Evolutionary conservation across 345 rosid species (phyloP), one percentile per base, ranked within the genome.

Genomic region (Camelina hispida): DNA sequence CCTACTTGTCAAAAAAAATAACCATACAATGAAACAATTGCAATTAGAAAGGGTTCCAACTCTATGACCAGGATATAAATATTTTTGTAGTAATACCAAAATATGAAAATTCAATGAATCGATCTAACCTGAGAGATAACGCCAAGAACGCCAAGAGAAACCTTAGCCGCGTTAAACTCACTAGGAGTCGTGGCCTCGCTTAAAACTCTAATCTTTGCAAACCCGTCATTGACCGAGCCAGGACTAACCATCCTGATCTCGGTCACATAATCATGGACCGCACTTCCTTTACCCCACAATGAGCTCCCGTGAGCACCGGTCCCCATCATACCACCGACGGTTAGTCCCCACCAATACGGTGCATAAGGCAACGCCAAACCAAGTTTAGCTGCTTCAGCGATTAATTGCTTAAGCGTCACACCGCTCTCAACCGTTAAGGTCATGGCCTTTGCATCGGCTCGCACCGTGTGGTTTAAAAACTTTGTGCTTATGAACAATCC

Each of bases 231-330:
- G 15, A 80, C 56, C 6, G 43, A 61, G 0, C 82, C 89, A 0
- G 96, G 91, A 30, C 81, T 90, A 17, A 92, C 89, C 5, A 92
- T 83, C 15, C 81, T 83, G 11, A 92, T 67, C 23, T 61, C 85
- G 43, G 68, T 82, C 22, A 86, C 90, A 34, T 87, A 81, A 73
- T 93, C 96, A 74, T 93, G 96, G 43, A 93, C 80, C 1, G 93
- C 74, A 66, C 96, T 90, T 42, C 98, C 98, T 48, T 75, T 84
- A 13, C 86, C 87, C 93, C 91, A 90, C 59, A 93, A 62, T 6
- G 96, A 69, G 83, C 98, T 93, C 0, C 98, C 96, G 34, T 93
- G 98, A 16, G 98, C 91, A 3, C 98, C 96, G 0, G 96, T 93
- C 6, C 89, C 83, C 76, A 93, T 17, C 30, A 93, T 35, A 4